Evolutionary conservation across 2,329 filamentous ascomycete genomes (phyloP).

Genomic region (Basipetospora chlamydospora): DNA sequence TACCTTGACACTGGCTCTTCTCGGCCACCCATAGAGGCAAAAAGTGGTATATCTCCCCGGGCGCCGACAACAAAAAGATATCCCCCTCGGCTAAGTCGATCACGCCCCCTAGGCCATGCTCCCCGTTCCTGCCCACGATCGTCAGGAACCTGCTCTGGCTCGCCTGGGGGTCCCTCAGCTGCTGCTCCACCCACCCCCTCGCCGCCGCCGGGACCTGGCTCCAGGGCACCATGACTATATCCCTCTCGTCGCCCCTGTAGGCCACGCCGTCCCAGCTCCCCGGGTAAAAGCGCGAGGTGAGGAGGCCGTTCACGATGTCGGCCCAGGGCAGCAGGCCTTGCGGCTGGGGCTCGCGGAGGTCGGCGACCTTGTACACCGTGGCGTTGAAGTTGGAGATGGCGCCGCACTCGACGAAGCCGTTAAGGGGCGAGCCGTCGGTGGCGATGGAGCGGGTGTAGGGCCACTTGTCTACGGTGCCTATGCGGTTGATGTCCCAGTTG

Average conservation of each 20-base stretch:
- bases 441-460: conserved; percentile 26
- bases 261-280: conserved; percentile 38
- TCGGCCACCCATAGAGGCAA: conserved; percentile 35
- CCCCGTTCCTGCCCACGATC: conserved; percentile 20
- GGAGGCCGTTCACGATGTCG: conserved; percentile 23
- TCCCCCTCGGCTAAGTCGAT: no score
- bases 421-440: neutral
- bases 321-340: conserved; percentile 23
- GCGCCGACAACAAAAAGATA: conserved; percentile 37
- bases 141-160: conserved; percentile 22
- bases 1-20: conserved; percentile 26
- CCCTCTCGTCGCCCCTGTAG: conserved; percentile 32
- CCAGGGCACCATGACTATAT: conserved; percentile 31
- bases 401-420: conserved; percentile 15
- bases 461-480: conserved; percentile 21
- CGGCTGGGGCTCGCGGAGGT: conserved; percentile 22
- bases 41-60: conserved; percentile 33
- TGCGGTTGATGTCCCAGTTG: conserved; percentile 4
- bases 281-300: conserved; percentile 27
- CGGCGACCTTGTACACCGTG: conserved; percentile 26
- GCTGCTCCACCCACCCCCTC: conserved; percentile 31
- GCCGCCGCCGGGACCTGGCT: conserved; percentile 25
- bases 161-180: conserved; percentile 18
- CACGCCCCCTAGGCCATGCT: conserved; percentile 16
- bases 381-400: conserved; percentile 20